phyloP scores from a whole-genome alignment of 2,329 filamentous ascomycete genomes.

The Ascochyta koolunga region DNA sequence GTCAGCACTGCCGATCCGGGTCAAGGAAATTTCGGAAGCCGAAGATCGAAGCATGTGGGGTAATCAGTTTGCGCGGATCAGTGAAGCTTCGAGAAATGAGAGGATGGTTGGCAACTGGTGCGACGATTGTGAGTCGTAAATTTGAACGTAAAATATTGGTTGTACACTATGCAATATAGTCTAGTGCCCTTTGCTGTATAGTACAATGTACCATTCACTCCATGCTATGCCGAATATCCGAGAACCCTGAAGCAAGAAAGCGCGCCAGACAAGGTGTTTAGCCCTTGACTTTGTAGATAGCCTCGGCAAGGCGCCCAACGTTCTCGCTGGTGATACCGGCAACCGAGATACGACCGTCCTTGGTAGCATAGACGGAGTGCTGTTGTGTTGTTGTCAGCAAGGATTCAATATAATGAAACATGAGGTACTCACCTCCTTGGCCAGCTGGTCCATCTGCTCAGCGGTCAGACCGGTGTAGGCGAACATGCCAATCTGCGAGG shows the following conservation, averaged over 20 bases:
- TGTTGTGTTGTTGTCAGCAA: constrained; percentile 46
- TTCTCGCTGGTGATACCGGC: constrained; percentile 82
- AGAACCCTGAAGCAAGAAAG: constrained; percentile 11
- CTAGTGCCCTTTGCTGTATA: constrained; percentile 16
- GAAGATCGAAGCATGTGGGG: neutral
- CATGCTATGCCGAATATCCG: constrained; percentile 23
- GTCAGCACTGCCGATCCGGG: neutral
- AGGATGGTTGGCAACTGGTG: neutral
- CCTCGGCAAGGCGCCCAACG: constrained; percentile 79
- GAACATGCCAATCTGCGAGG: constrained; percentile 97
- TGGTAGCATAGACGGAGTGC: constrained; percentile 97
- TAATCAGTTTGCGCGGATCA: neutral
- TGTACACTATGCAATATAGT: constrained; percentile 10
- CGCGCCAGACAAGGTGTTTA: constrained; percentile 31
- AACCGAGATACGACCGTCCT: constrained; percentile 85
- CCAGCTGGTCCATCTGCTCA: constrained; percentile 88
- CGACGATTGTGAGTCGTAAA: neutral
- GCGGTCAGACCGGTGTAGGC: constrained; percentile 93
- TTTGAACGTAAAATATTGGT: constrained; percentile 7
- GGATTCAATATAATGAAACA: neutral
- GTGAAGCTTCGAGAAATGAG: constrained; percentile 1
- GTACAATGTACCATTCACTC: constrained; percentile 31
- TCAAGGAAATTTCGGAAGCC: neutral
- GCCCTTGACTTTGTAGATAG: constrained; percentile 83
- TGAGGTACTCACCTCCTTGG: constrained; percentile 71